Evolutionary conservation across 306 rosid genomes (phyloP), one percentile per base, ranked within the genome.

Genomic region (Malus orientalis): DNA sequence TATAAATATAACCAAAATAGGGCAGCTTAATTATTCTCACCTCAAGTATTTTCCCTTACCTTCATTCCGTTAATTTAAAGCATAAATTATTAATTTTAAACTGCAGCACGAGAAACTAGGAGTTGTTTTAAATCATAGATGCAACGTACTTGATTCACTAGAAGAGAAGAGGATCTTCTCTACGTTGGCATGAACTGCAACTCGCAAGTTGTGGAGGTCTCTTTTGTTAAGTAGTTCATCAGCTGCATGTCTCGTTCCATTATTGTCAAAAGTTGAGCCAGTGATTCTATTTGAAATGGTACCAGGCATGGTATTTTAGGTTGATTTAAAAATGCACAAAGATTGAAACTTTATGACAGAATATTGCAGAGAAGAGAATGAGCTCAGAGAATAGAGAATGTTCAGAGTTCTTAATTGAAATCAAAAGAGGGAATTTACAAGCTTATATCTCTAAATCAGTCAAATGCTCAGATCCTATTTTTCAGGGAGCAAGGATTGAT

Each of bases 221-320:
- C 73, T 81, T 20, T 59, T 36, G 4, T 80, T 77, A 1, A 84
- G 77, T 7, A 84, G 55, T 57, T 84, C 84, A 8, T 73, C 82
- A 44, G 79, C 86, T 15, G 78, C 83, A 67, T 75, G 83, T 40
- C 86, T 62, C 18, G 30, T 58, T 11, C 81, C 86, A 0, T 8
- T n/a, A 13, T 12, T 9, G 25, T 83, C 84, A 38, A 83, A 79
- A 2, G 13, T 60, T 1, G 86, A 75, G 18, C 76, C 84, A 1
- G 71, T 47, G 4, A 11, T 20, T 70, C 25, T 23, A 23, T 23
- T 23, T 23, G 25, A 23, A 23, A 23, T 23, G 25, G 25, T 23
- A 23, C 25, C 1, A 23, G 25, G 25, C 25, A 23, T 23, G 25
- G 25, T 23, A 23, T 23, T 23, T 23, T 23, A 23, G 25, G 25